A percentile compares a stretch with the other conserved stretches of the same genome.
These are phyloP conservation scores for Diaporthe vexans DNA, from an alignment of 2,329 filamentous ascomycete species.

Conservation along the genomic window DNA sequence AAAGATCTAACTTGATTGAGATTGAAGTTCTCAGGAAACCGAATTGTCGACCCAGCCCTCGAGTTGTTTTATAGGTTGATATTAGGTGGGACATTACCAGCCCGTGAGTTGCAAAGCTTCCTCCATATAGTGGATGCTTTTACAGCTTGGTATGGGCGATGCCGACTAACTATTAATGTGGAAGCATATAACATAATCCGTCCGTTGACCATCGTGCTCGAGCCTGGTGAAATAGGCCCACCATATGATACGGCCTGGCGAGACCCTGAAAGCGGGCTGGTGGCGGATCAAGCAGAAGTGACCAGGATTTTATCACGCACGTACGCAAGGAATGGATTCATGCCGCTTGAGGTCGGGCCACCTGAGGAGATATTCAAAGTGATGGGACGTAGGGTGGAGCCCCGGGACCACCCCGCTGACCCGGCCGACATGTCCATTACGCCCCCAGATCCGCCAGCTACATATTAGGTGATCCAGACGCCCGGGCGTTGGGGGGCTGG, in stretches of 20 bases:
- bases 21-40: background rate
- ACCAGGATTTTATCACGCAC: background rate
- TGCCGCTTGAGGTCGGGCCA: background rate
- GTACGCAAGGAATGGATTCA: background rate
- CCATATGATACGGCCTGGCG: background rate
- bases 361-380: too few relatives aligned
- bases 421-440: background rate
- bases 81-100: background rate
- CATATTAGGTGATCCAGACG: background rate
- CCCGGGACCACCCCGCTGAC: background rate
- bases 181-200: background rate
- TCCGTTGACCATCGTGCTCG: background rate
- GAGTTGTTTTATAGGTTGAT: slow-evolving; percentile 3
- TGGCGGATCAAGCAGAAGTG: background rate
- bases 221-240: background rate
- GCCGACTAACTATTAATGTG: background rate
- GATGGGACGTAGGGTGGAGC: slow-evolving; percentile 3
- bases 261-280: background rate
- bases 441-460: background rate
- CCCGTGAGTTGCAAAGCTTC: background rate
- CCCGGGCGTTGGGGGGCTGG: background rate
- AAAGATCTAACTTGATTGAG: background rate
- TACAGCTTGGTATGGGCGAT: too few relatives aligned
- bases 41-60: background rate
- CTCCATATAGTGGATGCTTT: background rate